These are phyloP conservation scores for Amphibolis antarctica DNA, from an alignment of 106 monocot species.

Conservation along the genomic window DNA sequence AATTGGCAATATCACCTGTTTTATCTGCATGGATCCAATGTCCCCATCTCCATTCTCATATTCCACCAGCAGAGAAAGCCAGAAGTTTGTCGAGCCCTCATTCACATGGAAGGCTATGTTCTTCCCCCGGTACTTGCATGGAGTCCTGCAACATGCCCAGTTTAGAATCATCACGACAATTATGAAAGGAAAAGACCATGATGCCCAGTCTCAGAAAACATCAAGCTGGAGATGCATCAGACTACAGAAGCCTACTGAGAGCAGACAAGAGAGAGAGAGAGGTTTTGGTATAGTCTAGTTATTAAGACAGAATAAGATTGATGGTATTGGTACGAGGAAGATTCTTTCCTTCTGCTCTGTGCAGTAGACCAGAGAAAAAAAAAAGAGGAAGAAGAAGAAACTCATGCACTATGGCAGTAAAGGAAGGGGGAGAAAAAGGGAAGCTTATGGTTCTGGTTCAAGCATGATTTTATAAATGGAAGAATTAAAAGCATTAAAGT, in stretches of 20 bases:
- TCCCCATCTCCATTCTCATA: conserved; percentile 95
- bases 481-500: no score
- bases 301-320: conserved; percentile 3
- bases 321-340: not conserved
- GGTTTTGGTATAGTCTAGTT: not conserved
- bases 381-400: not conserved
- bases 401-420: not conserved
- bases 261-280: not conserved
- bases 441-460: not conserved
- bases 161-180: not conserved
- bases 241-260: no score
- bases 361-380: not conserved
- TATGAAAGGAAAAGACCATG: no score
- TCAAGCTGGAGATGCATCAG: no score
- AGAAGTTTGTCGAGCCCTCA: conserved; percentile 87
- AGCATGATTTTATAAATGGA: no score
- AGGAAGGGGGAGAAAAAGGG: not conserved
- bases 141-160: conserved; percentile 35
- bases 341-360: not conserved
- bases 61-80: conserved; percentile 91
- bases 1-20: conserved; percentile 21
- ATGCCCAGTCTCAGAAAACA: no score
- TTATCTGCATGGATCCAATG: conserved; percentile 84
- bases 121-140: conserved; percentile 68
- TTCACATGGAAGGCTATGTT: conserved; percentile 91